Percentiles rank a stretch among this genome's conserved stretches.
Conservation (phyloP, 306 rosid genomes). For the Carpinus fangiana region DNA sequence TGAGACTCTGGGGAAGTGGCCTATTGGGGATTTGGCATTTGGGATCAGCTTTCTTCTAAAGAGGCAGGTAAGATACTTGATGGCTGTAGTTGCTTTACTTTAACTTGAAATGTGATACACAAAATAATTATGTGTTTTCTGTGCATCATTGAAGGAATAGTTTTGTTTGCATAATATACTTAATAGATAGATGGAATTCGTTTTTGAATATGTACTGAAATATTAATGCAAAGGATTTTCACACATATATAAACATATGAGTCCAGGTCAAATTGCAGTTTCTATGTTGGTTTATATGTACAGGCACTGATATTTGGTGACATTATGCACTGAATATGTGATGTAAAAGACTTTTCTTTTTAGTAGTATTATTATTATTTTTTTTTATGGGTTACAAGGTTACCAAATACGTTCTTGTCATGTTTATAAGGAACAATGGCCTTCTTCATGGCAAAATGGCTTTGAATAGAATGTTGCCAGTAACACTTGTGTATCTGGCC, state of each 20-base stretch:
- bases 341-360: not conserved
- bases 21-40: constrained; percentile 93
- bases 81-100: not conserved
- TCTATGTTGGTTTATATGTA: not conserved
- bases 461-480: not conserved
- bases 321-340: not conserved
- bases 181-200: not conserved
- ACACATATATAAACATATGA: not conserved
- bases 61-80: constrained; percentile 68
- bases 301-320: not conserved
- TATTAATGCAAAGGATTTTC: not conserved
- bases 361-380: not conserved
- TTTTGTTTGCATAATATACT: not conserved
- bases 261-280: not conserved
- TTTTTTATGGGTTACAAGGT: not conserved
- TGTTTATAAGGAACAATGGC: not conserved
- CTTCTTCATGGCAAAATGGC: not conserved
- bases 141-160: not conserved
- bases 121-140: not conserved
- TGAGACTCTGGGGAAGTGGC: constrained; percentile 98
- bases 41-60: constrained; percentile 88
- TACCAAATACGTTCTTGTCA: not conserved
- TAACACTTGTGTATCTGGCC: not conserved
- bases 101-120: not conserved
- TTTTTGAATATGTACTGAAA: not conserved